Evolutionary conservation across 2,329 filamentous ascomycete species (phyloP), one percentile per base, ranked within the genome.

Genomic region (Aspergillus vadensis): DNA sequence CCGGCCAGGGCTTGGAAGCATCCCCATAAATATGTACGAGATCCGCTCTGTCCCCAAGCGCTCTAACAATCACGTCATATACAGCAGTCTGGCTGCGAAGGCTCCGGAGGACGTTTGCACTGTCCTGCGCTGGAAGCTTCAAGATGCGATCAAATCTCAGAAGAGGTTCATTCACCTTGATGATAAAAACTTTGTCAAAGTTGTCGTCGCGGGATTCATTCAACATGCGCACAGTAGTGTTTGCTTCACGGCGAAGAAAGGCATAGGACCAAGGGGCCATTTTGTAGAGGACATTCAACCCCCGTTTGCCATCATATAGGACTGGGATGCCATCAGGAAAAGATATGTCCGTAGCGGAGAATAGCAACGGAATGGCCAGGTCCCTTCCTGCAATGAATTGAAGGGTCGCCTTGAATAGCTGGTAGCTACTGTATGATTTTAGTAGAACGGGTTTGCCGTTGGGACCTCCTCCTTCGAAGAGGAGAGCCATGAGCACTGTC

Each of bases 401-500:
- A n/a, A 99, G 80, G 1, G 89, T 88, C 2, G 92, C 93, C 77
- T 97, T 98, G 83, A 99, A 97, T 48, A 98, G 83, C 76, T 98
- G 94, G 23, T 94, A 95, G 76, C 90, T 90, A 79, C 90, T 97
- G 69, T 97, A 90, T 7, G 91, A 91, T 5, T 86, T 82, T 5
- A 92, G 92, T 15, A 98, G 82, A 5, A 91, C 79, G 2, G 89
- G 84, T 64, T 87, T 85, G 2, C 90, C 90, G 61, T 88, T 88
- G 6, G 86, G 84, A 6, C 88, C 89, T 25, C 91, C 91, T n/a
- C 86, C 86, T 74, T 92, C 88, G 44, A 98, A 81, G 2, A 98
- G 80, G 14, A 97, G 81, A 32, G 93, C 91, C 72, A 93, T 85
- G 52, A 95, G 79, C n/a, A 86, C 80, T 0, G 90, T 85, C 91